phyloP scores from a whole-genome alignment of 2,329 filamentous ascomycete genomes.

The Colletotrichum sp. region DNA sequence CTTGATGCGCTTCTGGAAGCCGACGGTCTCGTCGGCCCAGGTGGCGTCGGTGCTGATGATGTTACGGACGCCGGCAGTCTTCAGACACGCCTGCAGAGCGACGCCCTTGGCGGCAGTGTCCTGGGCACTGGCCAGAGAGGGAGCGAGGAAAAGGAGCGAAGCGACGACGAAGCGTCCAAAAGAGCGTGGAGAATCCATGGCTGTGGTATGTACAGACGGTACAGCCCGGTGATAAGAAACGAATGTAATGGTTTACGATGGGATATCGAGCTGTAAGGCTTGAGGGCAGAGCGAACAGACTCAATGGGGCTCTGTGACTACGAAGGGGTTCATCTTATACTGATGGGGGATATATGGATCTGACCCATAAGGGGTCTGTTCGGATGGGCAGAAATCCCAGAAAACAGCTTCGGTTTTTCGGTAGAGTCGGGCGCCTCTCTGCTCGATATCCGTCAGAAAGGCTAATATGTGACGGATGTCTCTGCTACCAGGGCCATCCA shows the following conservation, averaged over 20 bases:
- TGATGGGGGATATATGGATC: not conserved
- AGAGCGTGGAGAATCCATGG: conserved; percentile 20
- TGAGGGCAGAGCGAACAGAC: not conserved
- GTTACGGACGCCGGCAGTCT: conserved; percentile 15
- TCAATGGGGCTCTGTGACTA: not conserved
- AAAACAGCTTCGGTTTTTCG: not conserved
- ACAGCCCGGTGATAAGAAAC: not conserved
- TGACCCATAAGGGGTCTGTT: not conserved
- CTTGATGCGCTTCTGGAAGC: conserved; percentile 21
- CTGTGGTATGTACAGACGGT: not conserved
- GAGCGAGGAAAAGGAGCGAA: conserved; percentile 15
- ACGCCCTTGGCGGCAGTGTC: conserved; percentile 1
- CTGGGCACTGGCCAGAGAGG: conserved; percentile 13
- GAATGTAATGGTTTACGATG: not conserved
- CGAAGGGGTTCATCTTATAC: conserved; percentile 11
- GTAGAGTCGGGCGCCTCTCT: not conserved
- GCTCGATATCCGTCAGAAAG: not conserved
- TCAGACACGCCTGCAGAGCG: conserved; percentile 18
- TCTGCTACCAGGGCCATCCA: not conserved
- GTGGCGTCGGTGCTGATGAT: conserved; percentile 17
- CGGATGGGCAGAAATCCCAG: not conserved
- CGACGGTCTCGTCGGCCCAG: conserved; percentile 13
- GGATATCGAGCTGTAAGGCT: not conserved
- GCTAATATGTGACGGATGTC: not conserved
- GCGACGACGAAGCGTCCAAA: conserved; percentile 21